A percentile compares a stretch with the other conserved stretches of the same genome.
phyloP scores from a whole-genome alignment of 176 grass and related monocot species.

The Lolium multiflorum region DNA sequence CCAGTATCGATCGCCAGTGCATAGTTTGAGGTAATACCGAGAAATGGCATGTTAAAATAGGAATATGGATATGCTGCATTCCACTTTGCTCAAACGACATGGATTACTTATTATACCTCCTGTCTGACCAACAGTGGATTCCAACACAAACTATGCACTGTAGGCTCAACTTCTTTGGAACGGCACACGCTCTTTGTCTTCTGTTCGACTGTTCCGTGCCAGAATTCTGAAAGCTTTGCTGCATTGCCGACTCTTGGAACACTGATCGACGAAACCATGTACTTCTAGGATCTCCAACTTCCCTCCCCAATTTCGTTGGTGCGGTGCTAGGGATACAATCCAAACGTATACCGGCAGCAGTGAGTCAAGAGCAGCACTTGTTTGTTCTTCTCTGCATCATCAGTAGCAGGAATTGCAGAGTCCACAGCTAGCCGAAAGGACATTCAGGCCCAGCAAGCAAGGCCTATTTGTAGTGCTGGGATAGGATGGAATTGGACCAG shows the following conservation, averaged over 20 bases:
- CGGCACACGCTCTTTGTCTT: too few species aligned
- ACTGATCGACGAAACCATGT: background rate
- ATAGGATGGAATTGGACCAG: background rate
- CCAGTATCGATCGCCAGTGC: too few species aligned
- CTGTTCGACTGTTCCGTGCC: too few species aligned
- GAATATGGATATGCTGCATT: too few species aligned
- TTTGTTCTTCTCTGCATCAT: background rate
- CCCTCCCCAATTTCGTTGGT: background rate
- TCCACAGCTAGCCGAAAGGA: background rate
- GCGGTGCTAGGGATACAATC: background rate
- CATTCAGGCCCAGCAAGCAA: slow-evolving; percentile 23
- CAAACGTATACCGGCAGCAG: background rate
- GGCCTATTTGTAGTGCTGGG: background rate
- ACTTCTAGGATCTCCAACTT: background rate
- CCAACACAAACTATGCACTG: too few species aligned
- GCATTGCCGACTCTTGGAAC: background rate
- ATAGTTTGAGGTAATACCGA: too few species aligned
- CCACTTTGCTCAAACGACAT: too few species aligned
- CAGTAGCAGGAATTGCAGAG: too few species aligned
- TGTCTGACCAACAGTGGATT: too few species aligned
- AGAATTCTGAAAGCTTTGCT: background rate
- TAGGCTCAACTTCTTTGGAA: too few species aligned
- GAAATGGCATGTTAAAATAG: too few species aligned
- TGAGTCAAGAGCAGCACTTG: background rate
- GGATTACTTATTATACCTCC: too few species aligned